These are phyloP conservation scores for Fusarium siculi DNA, from an alignment of 2,329 filamentous ascomycete genomes.

Conservation along the genomic window DNA sequence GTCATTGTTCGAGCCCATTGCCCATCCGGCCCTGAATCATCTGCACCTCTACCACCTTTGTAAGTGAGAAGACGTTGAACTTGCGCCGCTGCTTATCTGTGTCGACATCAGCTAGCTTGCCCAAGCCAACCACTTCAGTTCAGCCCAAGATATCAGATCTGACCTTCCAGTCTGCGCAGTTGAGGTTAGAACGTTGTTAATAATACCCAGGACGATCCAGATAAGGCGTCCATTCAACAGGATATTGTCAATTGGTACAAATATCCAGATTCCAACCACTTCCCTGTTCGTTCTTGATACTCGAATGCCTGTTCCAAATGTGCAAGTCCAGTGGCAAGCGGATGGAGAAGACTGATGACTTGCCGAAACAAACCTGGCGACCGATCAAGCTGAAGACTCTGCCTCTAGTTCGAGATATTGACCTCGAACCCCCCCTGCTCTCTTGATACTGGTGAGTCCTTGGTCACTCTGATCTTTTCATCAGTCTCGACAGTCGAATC, in stretches of 20 bases:
- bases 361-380: not conserved
- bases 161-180: not conserved
- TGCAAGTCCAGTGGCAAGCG: not conserved
- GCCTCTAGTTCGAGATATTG: not conserved
- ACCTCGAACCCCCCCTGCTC: not conserved
- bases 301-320: not conserved
- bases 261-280: not conserved
- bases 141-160: not conserved
- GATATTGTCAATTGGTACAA: not conserved
- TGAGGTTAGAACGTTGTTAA: not conserved
- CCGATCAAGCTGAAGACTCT: not conserved
- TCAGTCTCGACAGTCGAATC: too few relatives aligned
- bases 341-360: too few relatives aligned
- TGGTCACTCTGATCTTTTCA: rapidly evolving
- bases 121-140: not conserved
- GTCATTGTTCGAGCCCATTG: rapidly evolving
- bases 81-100: not conserved
- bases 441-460: too few relatives aligned
- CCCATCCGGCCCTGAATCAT: rapidly evolving
- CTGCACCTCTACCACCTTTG: not conserved
- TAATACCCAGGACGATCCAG: not conserved
- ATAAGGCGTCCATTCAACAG: too few relatives aligned
- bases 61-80: not conserved
- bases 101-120: not conserved
- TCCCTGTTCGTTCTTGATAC: rapidly evolving